A percentile compares a stretch with the other conserved stretches of the same genome.
These are phyloP conservation scores for Melanopsichium pennsylvanicum DNA, from an alignment of 1,284 basidiomycete species.

Conservation along the genomic window DNA sequence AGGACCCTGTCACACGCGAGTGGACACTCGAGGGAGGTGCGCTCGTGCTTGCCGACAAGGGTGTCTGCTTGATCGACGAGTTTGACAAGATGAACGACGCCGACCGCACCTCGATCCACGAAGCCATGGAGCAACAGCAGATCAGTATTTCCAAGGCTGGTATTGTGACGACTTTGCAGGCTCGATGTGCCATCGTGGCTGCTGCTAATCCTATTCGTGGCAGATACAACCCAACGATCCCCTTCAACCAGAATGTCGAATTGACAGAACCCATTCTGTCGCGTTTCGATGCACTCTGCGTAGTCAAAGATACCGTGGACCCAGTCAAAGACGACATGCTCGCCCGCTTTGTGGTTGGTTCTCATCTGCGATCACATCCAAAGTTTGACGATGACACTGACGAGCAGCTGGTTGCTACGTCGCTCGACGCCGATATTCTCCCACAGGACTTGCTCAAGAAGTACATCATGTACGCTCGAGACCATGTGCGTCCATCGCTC, in stretches of 20 bases:
- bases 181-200: conserved; percentile 94
- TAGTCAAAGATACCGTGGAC: conserved; percentile 96
- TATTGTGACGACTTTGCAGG: conserved; percentile 95
- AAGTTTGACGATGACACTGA: conserved; percentile 85
- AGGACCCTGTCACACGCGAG: conserved; percentile 94
- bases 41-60: conserved; percentile 95
- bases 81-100: conserved; percentile 99
- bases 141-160: conserved; percentile 99
- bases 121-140: conserved; percentile 99
- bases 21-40: conserved; percentile 99
- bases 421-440: conserved; percentile 88
- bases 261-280: conserved; percentile 97
- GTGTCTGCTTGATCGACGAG: conserved; percentile 98
- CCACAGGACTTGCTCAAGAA: conserved; percentile 96
- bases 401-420: conserved; percentile 84
- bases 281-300: conserved; percentile 97
- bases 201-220: conserved; percentile 95
- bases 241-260: conserved; percentile 98
- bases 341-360: conserved; percentile 95
- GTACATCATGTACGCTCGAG: conserved; percentile 98
- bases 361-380: conserved; percentile 91
- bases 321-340: conserved; percentile 96
- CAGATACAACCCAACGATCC: conserved; percentile 64
- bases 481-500: conserved; percentile 88
- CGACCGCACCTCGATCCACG: conserved; percentile 87